Base-by-base conservation (phyloP, 495 filamentous ascomycete genomes). In the Gamarada debralockiae region DNA sequence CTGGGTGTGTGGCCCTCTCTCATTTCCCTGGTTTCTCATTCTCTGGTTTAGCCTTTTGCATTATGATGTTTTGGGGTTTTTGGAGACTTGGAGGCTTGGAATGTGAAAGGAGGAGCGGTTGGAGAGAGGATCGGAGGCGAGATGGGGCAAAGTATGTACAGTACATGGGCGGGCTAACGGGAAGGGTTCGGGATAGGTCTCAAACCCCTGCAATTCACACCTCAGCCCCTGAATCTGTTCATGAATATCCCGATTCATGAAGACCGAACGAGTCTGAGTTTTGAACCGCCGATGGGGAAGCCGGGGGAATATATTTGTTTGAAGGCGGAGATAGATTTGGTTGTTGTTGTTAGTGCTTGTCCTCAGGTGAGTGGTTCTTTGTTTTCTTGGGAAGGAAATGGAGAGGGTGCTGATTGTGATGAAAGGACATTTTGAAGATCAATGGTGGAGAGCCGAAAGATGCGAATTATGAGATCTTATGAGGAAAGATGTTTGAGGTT, bases 181-280 rank as follows among this genome's bases (percentile, higher is more conserved):
- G 44, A 44, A n/a, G 8, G 47, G 14, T 27, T 40, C 14, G 9
- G 48, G 58, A 43, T 53, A 58, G 47, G 54, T 42, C 23, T 50
- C 54, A 47, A 48, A 37, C 15, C 43, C 3, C 48, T 55, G 18
- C 60, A 61, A 29, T 64, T 67, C 41, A 63, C 67, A 14, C 73
- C 72, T 2, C 65, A 67, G 47, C 73, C 72, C 1, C 57, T 76
- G 7, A 76, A 76, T 57, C 39, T 76, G 14, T 75, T 75, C 53
- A 76, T 76, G 73, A 75, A 76, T 52, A 71, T 75, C 17, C 59
- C 70, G 0, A 55, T 73, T 15, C 62, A 62, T 27, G 43, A 59
- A 38, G 61, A 65, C 22, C 37, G 25, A 36, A 67, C 67, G 0
- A 58, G 55, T 14, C 41, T 71, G 3, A 61, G 58, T 24, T 69